phyloP scores from a whole-genome alignment of 805 yeast genomes.

The Metschnikowia amazonensis region DNA sequence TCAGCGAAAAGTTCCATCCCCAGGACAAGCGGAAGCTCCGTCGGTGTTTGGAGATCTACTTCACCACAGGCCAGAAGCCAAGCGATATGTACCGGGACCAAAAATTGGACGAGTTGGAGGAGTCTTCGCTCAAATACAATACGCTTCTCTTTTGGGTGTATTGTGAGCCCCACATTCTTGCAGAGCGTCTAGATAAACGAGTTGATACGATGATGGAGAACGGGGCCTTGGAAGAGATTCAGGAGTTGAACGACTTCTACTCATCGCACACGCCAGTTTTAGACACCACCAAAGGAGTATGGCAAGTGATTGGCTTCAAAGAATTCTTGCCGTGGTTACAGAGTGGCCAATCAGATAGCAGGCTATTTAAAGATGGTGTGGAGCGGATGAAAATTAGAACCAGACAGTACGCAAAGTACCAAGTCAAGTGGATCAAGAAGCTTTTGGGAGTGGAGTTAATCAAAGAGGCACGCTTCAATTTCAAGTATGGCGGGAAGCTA shows the following conservation, averaged over 20 bases:
- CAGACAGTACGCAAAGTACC: conserved; percentile 80
- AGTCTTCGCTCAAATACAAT: conserved; percentile 51
- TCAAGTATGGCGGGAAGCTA: conserved; percentile 58
- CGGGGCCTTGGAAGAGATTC: conserved; percentile 71
- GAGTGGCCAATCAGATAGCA: conserved; percentile 10
- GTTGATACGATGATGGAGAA: conserved; percentile 77
- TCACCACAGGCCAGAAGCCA: conserved; percentile 60
- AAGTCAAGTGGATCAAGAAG: conserved; percentile 86
- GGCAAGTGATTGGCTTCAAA: conserved; percentile 94
- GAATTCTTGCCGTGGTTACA: conserved; percentile 75
- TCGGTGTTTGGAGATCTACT: conserved; percentile 78
- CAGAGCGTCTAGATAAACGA: conserved; percentile 63
- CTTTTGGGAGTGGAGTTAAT: conserved; percentile 58
- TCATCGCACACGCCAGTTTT: conserved; percentile 33
- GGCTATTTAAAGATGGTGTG: conserved; percentile 44
- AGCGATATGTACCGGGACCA: conserved; percentile 71
- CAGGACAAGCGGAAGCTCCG: conserved; percentile 76
- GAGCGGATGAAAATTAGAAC: conserved; percentile 82
- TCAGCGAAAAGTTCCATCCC: conserved; percentile 85
- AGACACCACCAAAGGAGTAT: conserved; percentile 68
- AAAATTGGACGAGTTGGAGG: conserved; percentile 35
- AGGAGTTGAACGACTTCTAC: conserved; percentile 51
- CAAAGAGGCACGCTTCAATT: conserved; percentile 43
- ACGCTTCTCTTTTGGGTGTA: conserved; percentile 81
- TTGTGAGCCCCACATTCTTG: conserved; percentile 56